phyloP scores from a whole-genome alignment of 2,329 filamentous ascomycete genomes.

The Remersonia thermophila region DNA sequence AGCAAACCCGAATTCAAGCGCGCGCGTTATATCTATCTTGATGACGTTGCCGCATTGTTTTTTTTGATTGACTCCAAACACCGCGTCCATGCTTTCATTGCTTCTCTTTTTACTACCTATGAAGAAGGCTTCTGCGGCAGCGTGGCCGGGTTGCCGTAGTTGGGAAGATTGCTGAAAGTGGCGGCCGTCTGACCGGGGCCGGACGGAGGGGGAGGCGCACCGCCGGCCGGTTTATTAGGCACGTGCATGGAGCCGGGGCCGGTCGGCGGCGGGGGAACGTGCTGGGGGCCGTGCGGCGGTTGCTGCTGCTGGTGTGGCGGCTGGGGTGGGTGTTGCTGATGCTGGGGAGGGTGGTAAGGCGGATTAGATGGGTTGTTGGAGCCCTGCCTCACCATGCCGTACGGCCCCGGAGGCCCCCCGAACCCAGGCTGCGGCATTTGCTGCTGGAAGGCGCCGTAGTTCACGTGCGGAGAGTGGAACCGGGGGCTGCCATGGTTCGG shows the following conservation, averaged over 20 bases:
- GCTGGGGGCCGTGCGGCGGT: constrained; percentile 25
- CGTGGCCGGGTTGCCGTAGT: constrained; percentile 47
- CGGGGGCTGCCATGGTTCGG: constrained; percentile 43
- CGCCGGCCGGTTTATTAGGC: constrained; percentile 32
- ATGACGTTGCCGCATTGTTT: neutral
- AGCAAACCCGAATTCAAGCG: no score
- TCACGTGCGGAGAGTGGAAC: constrained; percentile 37
- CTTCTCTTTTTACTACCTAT: constrained; percentile 7
- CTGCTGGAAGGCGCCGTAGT: constrained; percentile 37
- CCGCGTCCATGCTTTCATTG: constrained; percentile 12
- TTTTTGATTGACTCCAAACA: constrained; percentile 8
- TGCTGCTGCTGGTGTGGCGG: neutral
- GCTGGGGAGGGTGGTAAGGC: constrained; percentile 32
- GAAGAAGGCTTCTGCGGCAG: constrained; percentile 47
- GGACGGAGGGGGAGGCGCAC: constrained; percentile 25
- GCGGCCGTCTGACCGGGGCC: constrained; percentile 23
- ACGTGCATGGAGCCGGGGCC: constrained; percentile 27
- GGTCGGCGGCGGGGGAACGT: constrained; percentile 21
- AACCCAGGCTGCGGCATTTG: constrained; percentile 30
- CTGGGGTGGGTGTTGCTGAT: constrained; percentile 6
- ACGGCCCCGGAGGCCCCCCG: constrained; percentile 25
- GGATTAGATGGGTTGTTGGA: constrained; percentile 40
- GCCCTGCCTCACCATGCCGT: constrained; percentile 44
- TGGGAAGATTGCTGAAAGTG: constrained; percentile 39
- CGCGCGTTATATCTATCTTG: no score